Conservation (phyloP, 2,329 filamentous ascomycete species). For the Aspergillus sp. region DNA sequence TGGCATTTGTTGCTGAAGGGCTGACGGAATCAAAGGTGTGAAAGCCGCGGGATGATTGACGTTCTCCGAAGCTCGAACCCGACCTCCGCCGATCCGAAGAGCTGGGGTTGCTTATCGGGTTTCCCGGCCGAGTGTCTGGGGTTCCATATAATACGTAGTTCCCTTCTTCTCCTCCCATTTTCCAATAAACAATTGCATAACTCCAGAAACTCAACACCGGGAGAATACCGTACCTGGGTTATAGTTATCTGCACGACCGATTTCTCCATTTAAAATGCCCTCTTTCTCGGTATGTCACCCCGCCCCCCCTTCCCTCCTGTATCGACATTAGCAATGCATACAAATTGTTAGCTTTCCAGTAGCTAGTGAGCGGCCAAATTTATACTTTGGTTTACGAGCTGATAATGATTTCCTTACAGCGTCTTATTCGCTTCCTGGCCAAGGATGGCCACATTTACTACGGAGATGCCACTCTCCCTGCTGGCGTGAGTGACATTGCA, state of each 20-base stretch:
- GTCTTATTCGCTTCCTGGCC: conserved; percentile 71
- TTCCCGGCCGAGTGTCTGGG: conserved; percentile 30
- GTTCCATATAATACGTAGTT: neutral
- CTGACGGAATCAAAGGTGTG: neutral
- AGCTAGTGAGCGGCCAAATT: too few relatives aligned
- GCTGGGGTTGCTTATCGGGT: conserved; percentile 8
- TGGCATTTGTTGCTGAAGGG: conserved; percentile 6
- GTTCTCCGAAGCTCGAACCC: neutral
- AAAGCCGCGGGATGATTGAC: conserved; percentile 1
- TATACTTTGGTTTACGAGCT: too few relatives aligned
- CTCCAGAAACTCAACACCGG: neutral
- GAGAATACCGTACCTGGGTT: neutral
- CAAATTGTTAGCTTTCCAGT: too few relatives aligned
- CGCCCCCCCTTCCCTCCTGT: neutral
- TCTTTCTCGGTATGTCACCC: conserved; percentile 47
- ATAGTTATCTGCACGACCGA: neutral
- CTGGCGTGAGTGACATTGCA: conserved; percentile 59
- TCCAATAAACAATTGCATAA: neutral
- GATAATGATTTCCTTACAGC: conserved; percentile 42
- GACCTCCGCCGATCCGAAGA: neutral
- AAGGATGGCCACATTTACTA: conserved; percentile 70
- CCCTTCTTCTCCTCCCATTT: neutral
- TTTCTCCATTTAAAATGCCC: conserved; percentile 30
- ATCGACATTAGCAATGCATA: too few relatives aligned
- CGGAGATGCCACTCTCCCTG: conserved; percentile 69